Percentiles rank a stretch among this genome's conserved stretches.
Evolutionary conservation across 805 yeast species (phyloP).

Genomic region (Ogataea henricii): DNA sequence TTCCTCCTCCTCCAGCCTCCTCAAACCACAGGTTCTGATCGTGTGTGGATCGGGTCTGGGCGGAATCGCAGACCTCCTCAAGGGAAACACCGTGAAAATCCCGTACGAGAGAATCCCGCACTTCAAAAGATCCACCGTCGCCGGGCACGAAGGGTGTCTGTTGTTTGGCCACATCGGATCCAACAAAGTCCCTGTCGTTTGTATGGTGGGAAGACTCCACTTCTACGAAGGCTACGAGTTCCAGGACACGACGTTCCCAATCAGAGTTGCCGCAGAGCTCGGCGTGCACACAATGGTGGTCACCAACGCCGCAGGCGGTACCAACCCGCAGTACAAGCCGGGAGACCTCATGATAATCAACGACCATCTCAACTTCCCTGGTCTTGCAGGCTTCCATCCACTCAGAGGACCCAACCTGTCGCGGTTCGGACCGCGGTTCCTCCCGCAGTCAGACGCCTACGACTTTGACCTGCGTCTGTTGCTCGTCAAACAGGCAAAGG

Average conservation of each 20-base stretch:
- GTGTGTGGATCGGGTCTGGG: constrained; percentile 96
- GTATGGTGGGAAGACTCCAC: constrained; percentile 94
- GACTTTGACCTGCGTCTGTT: constrained; percentile 67
- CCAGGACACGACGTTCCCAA: constrained; percentile 80
- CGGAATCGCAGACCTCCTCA: constrained; percentile 65
- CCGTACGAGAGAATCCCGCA: constrained; percentile 76
- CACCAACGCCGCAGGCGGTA: constrained; percentile 97
- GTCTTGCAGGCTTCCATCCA: constrained; percentile 86
- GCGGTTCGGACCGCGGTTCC: constrained; percentile 81
- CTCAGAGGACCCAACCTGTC: constrained; percentile 84
- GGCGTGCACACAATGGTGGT: constrained; percentile 67
- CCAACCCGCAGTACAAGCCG: constrained; percentile 62
- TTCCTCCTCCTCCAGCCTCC: not conserved
- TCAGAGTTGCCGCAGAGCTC: constrained; percentile 69
- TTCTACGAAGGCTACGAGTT: constrained; percentile 91
- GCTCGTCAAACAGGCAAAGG: constrained; percentile 56
- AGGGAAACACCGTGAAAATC: constrained; percentile 48
- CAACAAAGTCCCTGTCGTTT: constrained; percentile 74
- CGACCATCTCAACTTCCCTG: constrained; percentile 91
- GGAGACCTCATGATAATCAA: constrained; percentile 90
- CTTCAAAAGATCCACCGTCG: constrained; percentile 78
- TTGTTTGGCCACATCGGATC: constrained; percentile 75
- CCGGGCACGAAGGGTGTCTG: constrained; percentile 85
- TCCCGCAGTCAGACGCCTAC: constrained; percentile 88
- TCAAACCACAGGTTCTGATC: constrained; percentile 65